phyloP scores from a whole-genome alignment of 306 rosid species.

The Fragaria ananassa region DNA sequence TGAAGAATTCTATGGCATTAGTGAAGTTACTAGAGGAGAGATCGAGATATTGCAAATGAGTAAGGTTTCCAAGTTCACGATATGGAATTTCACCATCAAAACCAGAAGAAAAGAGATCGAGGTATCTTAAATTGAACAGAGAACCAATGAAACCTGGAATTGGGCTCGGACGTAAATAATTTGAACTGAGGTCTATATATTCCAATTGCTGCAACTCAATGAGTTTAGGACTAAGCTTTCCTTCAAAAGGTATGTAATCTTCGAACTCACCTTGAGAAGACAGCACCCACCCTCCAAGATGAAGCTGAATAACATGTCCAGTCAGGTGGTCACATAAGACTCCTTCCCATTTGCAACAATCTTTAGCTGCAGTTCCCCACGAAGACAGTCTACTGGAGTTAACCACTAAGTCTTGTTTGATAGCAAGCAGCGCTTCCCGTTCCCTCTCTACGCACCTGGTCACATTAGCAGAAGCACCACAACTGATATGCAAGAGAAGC shows the following conservation, averaged over 20 bases:
- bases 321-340: neutral
- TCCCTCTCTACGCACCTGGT: neutral
- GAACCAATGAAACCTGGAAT: neutral
- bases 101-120: neutral
- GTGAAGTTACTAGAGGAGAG: neutral
- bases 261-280: too few species aligned
- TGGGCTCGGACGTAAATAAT: too few species aligned
- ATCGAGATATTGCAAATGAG: neutral
- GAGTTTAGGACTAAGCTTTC: too few species aligned
- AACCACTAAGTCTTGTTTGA: neutral
- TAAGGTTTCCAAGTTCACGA: neutral
- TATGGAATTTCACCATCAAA: neutral
- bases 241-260: too few species aligned
- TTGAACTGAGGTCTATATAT: too few species aligned
- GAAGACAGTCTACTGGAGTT: neutral
- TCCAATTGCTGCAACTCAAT: too few species aligned
- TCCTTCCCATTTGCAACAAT: neutral
- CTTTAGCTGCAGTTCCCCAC: neutral
- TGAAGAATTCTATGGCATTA: neutral
- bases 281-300: neutral
- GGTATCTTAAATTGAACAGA: neutral
- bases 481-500: too few species aligned
- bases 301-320: neutral
- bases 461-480: too few species aligned
- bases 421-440: neutral